Percentiles rank a stretch among this genome's conserved stretches.
Conservation (phyloP, 352 stramenopile species). For the Phytophthora idaei region DNA sequence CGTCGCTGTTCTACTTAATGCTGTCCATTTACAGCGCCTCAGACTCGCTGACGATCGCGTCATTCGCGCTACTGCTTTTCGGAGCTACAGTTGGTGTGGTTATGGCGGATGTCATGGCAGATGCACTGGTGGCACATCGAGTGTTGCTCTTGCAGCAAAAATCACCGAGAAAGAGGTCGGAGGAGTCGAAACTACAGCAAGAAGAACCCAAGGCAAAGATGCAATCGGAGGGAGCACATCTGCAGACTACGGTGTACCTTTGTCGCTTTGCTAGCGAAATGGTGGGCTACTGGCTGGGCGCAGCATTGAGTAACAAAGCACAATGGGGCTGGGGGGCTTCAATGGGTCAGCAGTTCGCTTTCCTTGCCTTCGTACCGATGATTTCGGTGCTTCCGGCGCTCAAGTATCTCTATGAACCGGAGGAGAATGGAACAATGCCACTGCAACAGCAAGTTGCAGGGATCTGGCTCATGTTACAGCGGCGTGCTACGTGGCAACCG, state of each 20-base stretch:
- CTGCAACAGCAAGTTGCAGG: slow-evolving; percentile 42
- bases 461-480: slow-evolving; percentile 71
- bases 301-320: slow-evolving; percentile 59
- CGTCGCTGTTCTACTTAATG: slow-evolving; percentile 62
- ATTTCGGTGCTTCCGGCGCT: slow-evolving; percentile 62
- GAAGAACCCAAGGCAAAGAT: slow-evolving; percentile 29
- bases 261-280: slow-evolving; percentile 83
- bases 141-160: slow-evolving; percentile 43
- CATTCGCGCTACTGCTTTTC: slow-evolving; percentile 79
- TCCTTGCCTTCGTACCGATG: slow-evolving; percentile 66
- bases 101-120: slow-evolving; percentile 85
- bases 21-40: slow-evolving; percentile 40
- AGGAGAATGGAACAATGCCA: slow-evolving; percentile 32
- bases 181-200: slow-evolving; percentile 23
- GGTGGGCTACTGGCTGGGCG: slow-evolving; percentile 73
- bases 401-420: slow-evolving; percentile 63
- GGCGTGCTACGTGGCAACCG: slow-evolving; percentile 76
- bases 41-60: slow-evolving; percentile 52
- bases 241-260: slow-evolving; percentile 78
- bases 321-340: slow-evolving; percentile 62
- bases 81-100: slow-evolving; percentile 82
- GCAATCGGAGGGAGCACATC: slow-evolving; percentile 43
- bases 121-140: slow-evolving; percentile 69
- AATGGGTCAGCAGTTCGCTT: slow-evolving; percentile 68
- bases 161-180: slow-evolving; percentile 15